Base-by-base conservation (phyloP, 192 early-diverging fungal genomes). In the Polychytrium aggregatum region DNA sequence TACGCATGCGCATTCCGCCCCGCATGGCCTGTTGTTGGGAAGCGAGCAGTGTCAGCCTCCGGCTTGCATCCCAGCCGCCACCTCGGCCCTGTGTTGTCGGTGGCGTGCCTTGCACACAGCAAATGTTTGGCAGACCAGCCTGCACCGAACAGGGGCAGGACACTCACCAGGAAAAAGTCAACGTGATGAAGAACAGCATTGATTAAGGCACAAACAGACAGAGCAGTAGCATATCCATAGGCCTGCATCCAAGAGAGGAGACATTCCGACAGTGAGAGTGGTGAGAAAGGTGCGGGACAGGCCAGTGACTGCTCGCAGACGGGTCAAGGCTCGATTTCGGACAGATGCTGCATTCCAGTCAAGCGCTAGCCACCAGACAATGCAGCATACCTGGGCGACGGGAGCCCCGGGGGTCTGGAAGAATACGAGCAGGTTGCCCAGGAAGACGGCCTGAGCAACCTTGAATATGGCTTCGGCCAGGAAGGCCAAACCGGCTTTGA, bases 381-480 rank as follows among this genome's bases (percentile, higher is more conserved):
- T n/a, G n/a, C n/a, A n/a, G n/a, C n/a, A n/a, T n/a, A n/a, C n/a
- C n/a, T n/a, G n/a, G n/a, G n/a, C n/a, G n/a, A n/a, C n/a, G n/a
- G n/a, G n/a, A n/a, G n/a, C n/a, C n/a, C 44, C 16, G n/a, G 51
- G 46, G 16, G 61, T 48, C 44, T 74, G 72, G 45, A 74, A 74
- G 62, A 63, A 74, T 9, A 55, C 24, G 2, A 74, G 56, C 21
- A 74, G 37, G n/a, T 54, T 27, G 4, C 64, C 64, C 39, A 74
- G 50, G 3, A 59, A 3, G 21, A 67, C 20, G 9, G 56, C 61
- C 48, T 70, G 43, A 0, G 45, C 59, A 37, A 68, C 52, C 53
- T 67, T 62, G 50, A 65, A 21, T 21, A 55, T 22, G 25, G 46
- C 53, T 38, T 74, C 67, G 36, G 34, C 18, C 1, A 70, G 29